phyloP scores from a whole-genome alignment of 306 rosid species.

The Elaeagnus macrophylla region DNA sequence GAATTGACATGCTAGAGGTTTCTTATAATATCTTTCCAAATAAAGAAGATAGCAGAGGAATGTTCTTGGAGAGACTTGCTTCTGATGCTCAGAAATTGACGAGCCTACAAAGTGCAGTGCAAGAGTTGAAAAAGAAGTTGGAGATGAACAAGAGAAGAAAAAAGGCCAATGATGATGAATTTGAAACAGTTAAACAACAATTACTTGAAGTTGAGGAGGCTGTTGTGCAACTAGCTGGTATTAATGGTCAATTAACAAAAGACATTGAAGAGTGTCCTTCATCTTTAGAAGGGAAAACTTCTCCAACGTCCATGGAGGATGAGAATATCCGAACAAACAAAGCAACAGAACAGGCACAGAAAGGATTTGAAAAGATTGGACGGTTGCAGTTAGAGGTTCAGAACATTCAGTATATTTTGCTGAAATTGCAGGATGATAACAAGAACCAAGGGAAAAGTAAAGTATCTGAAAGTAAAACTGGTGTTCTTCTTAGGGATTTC shows the following conservation, averaged over 20 bases:
- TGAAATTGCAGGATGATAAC: slow-evolving; percentile 58
- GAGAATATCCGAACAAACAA: slow-evolving; percentile 32
- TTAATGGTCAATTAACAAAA: slow-evolving; percentile 50
- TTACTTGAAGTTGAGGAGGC: slow-evolving; percentile 68
- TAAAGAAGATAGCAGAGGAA: slow-evolving; percentile 54
- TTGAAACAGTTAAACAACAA: slow-evolving; percentile 57
- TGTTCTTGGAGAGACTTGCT: slow-evolving; percentile 62
- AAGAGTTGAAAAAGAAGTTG: slow-evolving; percentile 57
- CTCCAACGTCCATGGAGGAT: slow-evolving; percentile 45
- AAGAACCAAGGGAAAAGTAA: slow-evolving; percentile 45
- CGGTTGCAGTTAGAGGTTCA: slow-evolving; percentile 78
- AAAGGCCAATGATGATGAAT: slow-evolving; percentile 39
- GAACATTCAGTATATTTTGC: slow-evolving; percentile 60
- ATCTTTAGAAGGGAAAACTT: slow-evolving; percentile 24
- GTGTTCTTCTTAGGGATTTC: slow-evolving; percentile 64
- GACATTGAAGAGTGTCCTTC: slow-evolving; percentile 46
- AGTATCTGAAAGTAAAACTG: slow-evolving; percentile 56
- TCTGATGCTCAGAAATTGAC: slow-evolving; percentile 59
- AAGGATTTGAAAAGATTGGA: slow-evolving; percentile 70
- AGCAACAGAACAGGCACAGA: slow-evolving; percentile 58
- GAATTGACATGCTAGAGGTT: slow-evolving; percentile 60
- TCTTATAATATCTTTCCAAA: slow-evolving; percentile 35
- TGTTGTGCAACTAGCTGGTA: slow-evolving; percentile 44
- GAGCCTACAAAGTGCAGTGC: slow-evolving; percentile 39
- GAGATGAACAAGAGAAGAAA: slow-evolving; percentile 44